Base-by-base conservation (phyloP, 495 filamentous ascomycete genomes). In the Aspergillus sclerotiicarbonarius region DNA sequence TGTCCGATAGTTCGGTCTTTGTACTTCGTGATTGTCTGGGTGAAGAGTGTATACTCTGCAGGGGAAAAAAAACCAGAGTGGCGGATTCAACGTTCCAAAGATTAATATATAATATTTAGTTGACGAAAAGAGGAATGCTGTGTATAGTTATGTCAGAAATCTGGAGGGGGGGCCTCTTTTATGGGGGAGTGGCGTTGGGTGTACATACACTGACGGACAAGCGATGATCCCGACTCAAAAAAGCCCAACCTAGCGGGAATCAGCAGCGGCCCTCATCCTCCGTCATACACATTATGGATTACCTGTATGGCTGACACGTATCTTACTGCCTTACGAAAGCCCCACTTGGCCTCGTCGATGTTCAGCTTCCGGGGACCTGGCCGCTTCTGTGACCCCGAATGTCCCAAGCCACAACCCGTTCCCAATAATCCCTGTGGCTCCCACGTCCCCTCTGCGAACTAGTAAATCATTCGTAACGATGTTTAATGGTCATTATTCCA, bases 321-420 rank as follows among this genome's bases (percentile, higher is more conserved):
- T 21, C 13, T 8, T 47, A 19, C 20, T 18, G 18, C 21, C 44
- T 18, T 29, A 50, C 25, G 20, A 29, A 8, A 16, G 25, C 30
- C 31, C 47, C 47, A 50, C 47, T 32, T 29, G 16, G 15, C n/a
- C 46, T 10, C 15, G 10, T 50, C 25, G 47, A 50, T 50, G 25
- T 50, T 25, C 47, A 32, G 30, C 25, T 18, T 50, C 47, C 47
- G 47, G 47, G 47, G 29, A 32, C 47, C 47, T 50, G 47, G 10
- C 15, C 37, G 37, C 37, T 9, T 35, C 37, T 41, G 37, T 12
- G 37, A 50, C 47, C 47, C 47, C 47, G 25, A 16, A 25, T 39
- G 37, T 16, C 18, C 31, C 51, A 53, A 53, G 51, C 51, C 51
- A 53, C 35, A 41, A 13, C 12, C 8, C 30, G 4, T 18, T n/a